Percentiles rank a stretch among this genome's conserved stretches.
phyloP scores from a whole-genome alignment of 345 rosid species.

The Boechera stricta region DNA sequence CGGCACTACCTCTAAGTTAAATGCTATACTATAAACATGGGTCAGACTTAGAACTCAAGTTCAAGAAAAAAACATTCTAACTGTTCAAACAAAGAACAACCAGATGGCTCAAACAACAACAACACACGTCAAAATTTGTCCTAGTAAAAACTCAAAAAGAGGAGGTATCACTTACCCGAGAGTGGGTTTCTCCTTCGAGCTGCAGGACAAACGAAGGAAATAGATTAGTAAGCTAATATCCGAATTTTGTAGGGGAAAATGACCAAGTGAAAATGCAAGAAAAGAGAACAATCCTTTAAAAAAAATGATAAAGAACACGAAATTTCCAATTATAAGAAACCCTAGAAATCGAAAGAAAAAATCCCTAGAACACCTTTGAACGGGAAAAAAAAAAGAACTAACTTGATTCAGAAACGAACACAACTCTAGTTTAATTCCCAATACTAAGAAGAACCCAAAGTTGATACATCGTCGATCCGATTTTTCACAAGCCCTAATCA shows the following conservation, averaged over 20 bases:
- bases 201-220: slow-evolving; percentile 39
- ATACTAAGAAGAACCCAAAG: background rate
- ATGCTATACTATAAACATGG: background rate
- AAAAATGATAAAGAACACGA: background rate
- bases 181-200: slow-evolving; percentile 99
- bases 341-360: background rate
- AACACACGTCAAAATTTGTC: background rate
- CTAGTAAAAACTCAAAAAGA: background rate
- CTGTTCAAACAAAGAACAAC: background rate
- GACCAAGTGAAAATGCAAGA: background rate
- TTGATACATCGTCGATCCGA: background rate
- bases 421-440: background rate
- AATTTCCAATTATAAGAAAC: background rate
- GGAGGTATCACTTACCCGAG: slow-evolving; percentile 64
- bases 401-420: background rate
- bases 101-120: background rate
- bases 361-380: background rate
- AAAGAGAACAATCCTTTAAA: background rate
- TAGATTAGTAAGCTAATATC: background rate
- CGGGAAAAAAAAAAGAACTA: background rate
- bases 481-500: background rate
- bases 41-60: background rate
- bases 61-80: background rate
- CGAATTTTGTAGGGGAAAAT: background rate
- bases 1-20: background rate